Conservation (phyloP, 495 filamentous ascomycete genomes). For the Xylaria flabelliformis region DNA sequence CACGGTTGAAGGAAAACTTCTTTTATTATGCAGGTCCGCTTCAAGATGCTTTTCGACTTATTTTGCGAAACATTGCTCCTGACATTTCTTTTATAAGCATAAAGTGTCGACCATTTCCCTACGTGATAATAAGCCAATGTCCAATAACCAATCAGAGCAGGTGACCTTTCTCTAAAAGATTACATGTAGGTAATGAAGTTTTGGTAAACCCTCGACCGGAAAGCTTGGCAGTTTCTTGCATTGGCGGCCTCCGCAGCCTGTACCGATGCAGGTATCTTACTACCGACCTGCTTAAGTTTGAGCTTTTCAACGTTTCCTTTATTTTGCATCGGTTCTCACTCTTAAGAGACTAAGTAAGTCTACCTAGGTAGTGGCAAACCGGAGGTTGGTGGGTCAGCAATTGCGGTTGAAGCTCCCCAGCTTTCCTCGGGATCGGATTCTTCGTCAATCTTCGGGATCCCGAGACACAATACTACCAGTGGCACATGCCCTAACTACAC, state of each 20-base stretch:
- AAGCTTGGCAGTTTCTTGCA: conserved; percentile 12
- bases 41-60: neutral
- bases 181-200: neutral
- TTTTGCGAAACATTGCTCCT: neutral
- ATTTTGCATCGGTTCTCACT: neutral
- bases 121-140: neutral
- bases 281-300: neutral
- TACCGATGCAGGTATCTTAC: neutral
- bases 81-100: neutral
- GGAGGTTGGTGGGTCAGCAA: neutral
- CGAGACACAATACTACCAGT: neutral
- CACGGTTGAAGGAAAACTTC: neutral
- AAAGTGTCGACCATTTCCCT: neutral
- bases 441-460: conserved; percentile 13
- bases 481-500: neutral
- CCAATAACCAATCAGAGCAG: conserved; percentile 3
- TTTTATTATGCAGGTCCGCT: neutral
- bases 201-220: neutral
- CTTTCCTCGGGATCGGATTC: conserved; percentile 11
- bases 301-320: neutral
- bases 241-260: conserved; percentile 9
- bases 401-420: conserved; percentile 1
- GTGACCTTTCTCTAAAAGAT: neutral
- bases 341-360: neutral
- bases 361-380: neutral